These are phyloP conservation scores for Theileria sp. DNA, from an alignment of 169 alveolate species.

Conservation along the genomic window DNA sequence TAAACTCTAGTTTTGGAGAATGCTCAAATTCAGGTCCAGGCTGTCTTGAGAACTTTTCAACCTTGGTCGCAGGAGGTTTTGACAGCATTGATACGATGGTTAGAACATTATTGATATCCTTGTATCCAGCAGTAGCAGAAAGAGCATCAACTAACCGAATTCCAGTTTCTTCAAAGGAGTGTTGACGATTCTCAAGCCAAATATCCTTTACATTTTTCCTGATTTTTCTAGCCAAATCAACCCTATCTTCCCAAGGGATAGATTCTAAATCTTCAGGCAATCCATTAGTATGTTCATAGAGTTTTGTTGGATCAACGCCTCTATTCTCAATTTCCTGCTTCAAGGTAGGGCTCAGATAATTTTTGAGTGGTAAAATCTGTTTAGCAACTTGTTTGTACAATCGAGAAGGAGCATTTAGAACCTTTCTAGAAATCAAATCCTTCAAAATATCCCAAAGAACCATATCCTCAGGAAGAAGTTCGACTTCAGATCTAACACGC, in stretches of 20 bases:
- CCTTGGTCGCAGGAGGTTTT: conserved; percentile 15
- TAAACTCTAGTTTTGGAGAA: conserved; percentile 39
- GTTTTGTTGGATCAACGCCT: conserved; percentile 22
- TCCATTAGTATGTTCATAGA: conserved; percentile 15
- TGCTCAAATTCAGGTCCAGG: conserved; percentile 62
- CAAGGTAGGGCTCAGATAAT: conserved; percentile 26
- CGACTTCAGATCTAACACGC: conserved; percentile 29
- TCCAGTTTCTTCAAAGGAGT: conserved; percentile 39
- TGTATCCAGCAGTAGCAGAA: conserved; percentile 63
- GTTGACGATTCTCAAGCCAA: conserved; percentile 29
- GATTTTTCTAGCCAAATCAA: conserved; percentile 29
- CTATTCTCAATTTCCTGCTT: conserved; percentile 22
- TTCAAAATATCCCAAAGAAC: conserved; percentile 53
- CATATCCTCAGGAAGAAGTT: conserved; percentile 46
- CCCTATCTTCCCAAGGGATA: conserved; percentile 15
- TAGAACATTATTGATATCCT: conserved; percentile 29
- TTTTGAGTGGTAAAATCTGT: conserved; percentile 36
- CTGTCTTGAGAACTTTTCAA: conserved; percentile 34
- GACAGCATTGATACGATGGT: conserved; percentile 52
- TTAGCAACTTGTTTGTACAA: conserved; percentile 53
- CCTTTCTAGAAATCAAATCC: conserved; percentile 25
- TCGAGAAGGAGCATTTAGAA: conserved; percentile 49
- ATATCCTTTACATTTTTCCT: conserved; percentile 14
- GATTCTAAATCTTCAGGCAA: not conserved
- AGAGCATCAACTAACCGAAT: conserved; percentile 48